These are phyloP conservation scores for Dentiscutata heterogama DNA, from an alignment of 371 early-diverging fungal species.

Conservation along the genomic window DNA sequence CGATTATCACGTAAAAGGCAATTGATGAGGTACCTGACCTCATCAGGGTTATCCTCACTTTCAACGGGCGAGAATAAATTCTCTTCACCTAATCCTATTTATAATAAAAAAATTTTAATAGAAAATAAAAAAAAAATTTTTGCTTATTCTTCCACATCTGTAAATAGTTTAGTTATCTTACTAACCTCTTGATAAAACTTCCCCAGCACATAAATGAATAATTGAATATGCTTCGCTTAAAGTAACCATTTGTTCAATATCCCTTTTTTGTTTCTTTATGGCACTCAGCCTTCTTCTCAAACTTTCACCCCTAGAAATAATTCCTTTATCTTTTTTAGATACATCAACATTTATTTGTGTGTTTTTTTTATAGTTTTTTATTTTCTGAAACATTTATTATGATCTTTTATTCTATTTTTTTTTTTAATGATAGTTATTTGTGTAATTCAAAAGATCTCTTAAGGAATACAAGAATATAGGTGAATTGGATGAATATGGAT, in stretches of 20 bases:
- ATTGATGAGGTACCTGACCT: conserved; percentile 40
- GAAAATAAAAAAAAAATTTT: too few species aligned
- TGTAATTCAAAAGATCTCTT: too few species aligned
- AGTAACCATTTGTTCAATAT: conserved; percentile 37
- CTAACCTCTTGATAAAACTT: conserved; percentile 37
- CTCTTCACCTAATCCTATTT: conserved; percentile 36
- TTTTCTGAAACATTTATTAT: too few species aligned
- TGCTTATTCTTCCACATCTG: too few species aligned
- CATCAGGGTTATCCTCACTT: conserved; percentile 33
- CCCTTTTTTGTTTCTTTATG: background rate
- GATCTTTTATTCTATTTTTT: too few species aligned
- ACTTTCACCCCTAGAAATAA: background rate
- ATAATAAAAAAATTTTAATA: background rate
- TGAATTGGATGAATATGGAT: too few species aligned
- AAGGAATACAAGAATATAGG: too few species aligned
- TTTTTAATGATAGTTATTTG: too few species aligned
- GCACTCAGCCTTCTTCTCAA: background rate
- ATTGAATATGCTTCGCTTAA: conserved; percentile 35
- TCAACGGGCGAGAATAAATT: conserved; percentile 35
- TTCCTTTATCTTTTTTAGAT: too few species aligned
- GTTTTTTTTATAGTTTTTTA: too few species aligned
- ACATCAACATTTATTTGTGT: too few species aligned
- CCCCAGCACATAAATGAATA: conserved; percentile 27
- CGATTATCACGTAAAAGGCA: conserved; percentile 32
- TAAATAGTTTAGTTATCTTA: too few species aligned